phyloP scores from a whole-genome alignment of 202 grass and related monocot species.

The Tripidium arundinaceum region DNA sequence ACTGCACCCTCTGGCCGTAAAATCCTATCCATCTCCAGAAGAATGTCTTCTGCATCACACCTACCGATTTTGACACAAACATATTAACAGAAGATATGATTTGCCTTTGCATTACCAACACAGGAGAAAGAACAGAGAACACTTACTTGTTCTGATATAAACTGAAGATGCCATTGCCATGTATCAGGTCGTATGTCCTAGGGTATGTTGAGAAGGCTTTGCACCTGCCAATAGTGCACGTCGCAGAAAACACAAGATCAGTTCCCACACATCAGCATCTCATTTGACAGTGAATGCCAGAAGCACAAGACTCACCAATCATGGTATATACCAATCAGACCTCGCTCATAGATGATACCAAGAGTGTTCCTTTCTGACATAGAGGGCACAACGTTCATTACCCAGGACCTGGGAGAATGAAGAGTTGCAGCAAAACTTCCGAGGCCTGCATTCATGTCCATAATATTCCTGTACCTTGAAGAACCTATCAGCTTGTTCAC shows the following conservation, averaged over 20 bases:
- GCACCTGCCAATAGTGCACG: conserved; percentile 47
- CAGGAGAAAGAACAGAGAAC: conserved; percentile 28
- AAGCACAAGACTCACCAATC: conserved; percentile 69
- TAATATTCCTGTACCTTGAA: conserved; percentile 74
- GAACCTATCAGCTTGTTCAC: conserved; percentile 75
- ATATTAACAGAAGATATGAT: neutral
- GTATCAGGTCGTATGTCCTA: conserved; percentile 87
- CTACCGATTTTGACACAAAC: conserved; percentile 30
- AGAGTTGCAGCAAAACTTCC: conserved; percentile 80
- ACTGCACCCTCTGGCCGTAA: conserved; percentile 81
- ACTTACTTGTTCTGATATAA: conserved; percentile 77
- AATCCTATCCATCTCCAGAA: conserved; percentile 97
- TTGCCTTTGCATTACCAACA: conserved; percentile 5
- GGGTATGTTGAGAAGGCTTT: conserved; percentile 93
- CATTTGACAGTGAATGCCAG: neutral
- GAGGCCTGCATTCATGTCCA: conserved; percentile 95
- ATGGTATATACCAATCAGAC: conserved; percentile 92
- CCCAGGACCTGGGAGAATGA: conserved; percentile 62
- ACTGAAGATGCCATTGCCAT: conserved; percentile 71
- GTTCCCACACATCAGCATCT: conserved; percentile 16
- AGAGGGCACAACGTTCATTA: conserved; percentile 87
- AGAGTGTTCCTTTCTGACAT: conserved; percentile 58
- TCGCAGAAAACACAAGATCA: conserved; percentile 11
- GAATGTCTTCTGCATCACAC: conserved; percentile 74
- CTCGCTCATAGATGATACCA: conserved; percentile 83